These are phyloP conservation scores for Solanum lycopersicoides DNA, from an alignment of 257 asterid genomes.

Conservation along the genomic window DNA sequence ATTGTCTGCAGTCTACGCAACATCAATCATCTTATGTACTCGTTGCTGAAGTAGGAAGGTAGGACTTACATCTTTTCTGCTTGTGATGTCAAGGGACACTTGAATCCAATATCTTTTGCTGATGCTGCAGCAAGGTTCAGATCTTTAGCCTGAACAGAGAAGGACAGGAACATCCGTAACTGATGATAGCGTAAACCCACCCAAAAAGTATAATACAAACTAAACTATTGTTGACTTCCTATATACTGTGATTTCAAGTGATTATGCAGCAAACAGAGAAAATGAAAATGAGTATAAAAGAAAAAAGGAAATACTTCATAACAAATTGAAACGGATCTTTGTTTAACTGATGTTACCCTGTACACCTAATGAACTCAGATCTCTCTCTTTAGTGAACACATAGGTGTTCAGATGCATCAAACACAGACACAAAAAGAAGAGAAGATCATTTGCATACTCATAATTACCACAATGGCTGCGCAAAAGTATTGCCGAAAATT, in stretches of 20 bases:
- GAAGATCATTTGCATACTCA: background rate
- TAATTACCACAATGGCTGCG: background rate
- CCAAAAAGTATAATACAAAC: background rate
- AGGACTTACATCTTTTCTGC: conserved; percentile 68
- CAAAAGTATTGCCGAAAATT: background rate
- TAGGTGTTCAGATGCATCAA: background rate
- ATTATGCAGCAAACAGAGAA: background rate
- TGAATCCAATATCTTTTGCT: conserved; percentile 48
- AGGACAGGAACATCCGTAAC: background rate
- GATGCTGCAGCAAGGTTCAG: conserved; percentile 63
- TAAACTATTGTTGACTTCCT: background rate
- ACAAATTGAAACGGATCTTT: background rate
- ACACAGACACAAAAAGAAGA: background rate
- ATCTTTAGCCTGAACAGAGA: conserved; percentile 71
- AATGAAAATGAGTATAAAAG: background rate
- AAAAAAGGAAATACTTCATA: background rate
- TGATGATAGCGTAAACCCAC: background rate
- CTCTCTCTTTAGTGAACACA: background rate
- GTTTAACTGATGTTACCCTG: background rate
- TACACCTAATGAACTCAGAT: background rate
- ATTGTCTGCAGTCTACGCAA: background rate
- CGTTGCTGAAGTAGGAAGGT: background rate
- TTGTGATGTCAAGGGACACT: conserved; percentile 45
- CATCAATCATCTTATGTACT: background rate
- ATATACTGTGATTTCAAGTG: background rate